Percentiles rank a stretch among this genome's conserved stretches.
Conservation (phyloP, 805 yeast genomes). For the Myxozyma neglecta region DNA sequence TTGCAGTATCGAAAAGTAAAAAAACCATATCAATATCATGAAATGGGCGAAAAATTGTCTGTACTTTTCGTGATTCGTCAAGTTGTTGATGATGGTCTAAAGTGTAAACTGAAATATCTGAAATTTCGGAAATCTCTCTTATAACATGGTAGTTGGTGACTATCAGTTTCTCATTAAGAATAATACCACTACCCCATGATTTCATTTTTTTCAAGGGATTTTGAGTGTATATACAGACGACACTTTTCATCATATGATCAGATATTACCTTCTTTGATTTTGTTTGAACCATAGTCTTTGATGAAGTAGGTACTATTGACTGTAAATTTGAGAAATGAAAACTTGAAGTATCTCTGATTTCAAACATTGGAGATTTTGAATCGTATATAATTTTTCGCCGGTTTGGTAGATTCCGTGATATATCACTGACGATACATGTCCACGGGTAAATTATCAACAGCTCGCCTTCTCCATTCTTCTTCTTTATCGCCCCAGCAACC, state of each 20-base stretch:
- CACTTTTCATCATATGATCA: background rate
- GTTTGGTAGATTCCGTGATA: background rate
- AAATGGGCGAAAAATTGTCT: background rate
- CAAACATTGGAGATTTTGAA: background rate
- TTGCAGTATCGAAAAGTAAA: background rate
- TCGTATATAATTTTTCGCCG: background rate
- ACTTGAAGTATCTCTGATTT: background rate
- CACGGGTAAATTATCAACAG: constrained; percentile 14
- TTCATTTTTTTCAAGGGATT: background rate
- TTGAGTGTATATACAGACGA: constrained; percentile 5
- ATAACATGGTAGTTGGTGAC: constrained; percentile 20
- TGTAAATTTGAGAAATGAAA: background rate
- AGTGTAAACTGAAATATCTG: background rate
- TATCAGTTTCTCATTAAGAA: background rate
- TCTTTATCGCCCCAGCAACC: constrained; percentile 16
- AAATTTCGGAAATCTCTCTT: background rate
- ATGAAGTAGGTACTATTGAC: background rate
- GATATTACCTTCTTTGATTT: background rate
- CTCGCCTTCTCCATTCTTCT: constrained; percentile 21
- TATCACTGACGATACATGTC: constrained; percentile 4
- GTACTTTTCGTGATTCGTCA: background rate
- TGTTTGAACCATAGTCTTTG: background rate
- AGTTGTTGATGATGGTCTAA: too few relatives aligned
- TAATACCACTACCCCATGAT: constrained; percentile 22
- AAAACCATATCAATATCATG: constrained; percentile 1